Percentiles rank a stretch among this genome's conserved stretches.
These are phyloP conservation scores for Coniophora puteana DNA, from an alignment of 1,284 basidiomycete species.

Conservation along the genomic window DNA sequence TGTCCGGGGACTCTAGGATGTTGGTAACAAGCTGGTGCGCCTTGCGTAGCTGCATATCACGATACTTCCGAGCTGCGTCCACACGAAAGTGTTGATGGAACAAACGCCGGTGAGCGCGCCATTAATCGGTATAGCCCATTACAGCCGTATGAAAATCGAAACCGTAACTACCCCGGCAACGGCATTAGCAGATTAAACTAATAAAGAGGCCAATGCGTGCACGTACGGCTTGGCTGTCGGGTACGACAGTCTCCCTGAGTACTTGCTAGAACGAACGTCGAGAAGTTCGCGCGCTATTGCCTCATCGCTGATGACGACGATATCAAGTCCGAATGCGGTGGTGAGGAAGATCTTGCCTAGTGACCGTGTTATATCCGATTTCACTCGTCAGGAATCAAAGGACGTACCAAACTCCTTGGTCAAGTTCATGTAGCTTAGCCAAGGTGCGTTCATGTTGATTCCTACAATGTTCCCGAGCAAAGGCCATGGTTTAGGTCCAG, in stretches of 20 bases:
- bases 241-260: neutral
- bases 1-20: neutral
- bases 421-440: neutral
- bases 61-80: neutral
- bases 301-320: neutral
- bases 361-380: no score
- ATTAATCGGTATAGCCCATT: slow-evolving; percentile 10
- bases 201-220: no score
- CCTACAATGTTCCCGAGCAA: neutral
- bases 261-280: neutral
- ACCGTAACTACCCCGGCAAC: slow-evolving; percentile 6
- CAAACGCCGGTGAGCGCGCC: slow-evolving; percentile 9
- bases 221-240: neutral
- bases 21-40: neutral
- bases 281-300: neutral
- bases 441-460: neutral
- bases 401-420: neutral
- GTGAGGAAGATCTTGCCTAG: neutral
- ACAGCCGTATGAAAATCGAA: slow-evolving; percentile 2
- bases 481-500: slow-evolving; percentile 1
- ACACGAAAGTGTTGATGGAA: neutral
- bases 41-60: neutral
- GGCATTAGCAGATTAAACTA: neutral
- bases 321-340: neutral
- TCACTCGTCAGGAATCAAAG: neutral